phyloP scores from a whole-genome alignment of 2,329 filamentous ascomycete species.

The Colletotrichum orbiculare region DNA sequence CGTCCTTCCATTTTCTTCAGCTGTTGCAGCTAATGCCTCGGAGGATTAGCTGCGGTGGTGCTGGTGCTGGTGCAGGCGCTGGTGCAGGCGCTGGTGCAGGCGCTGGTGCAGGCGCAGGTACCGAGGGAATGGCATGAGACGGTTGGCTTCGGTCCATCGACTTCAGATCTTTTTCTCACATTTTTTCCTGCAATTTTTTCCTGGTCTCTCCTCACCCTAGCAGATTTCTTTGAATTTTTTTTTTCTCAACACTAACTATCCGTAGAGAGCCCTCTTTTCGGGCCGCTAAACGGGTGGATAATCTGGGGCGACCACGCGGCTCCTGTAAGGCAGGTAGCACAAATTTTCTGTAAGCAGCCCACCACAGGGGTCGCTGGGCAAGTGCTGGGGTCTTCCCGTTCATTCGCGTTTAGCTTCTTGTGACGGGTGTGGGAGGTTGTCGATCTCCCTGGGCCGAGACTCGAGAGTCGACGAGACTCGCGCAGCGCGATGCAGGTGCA shows the following conservation, averaged over 20 bases:
- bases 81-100: no score
- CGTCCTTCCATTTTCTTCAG: background rate
- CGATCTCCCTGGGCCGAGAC: conserved; percentile 1
- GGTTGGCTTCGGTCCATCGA: conserved; percentile 28
- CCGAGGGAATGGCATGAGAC: conserved; percentile 21
- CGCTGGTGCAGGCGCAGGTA: background rate
- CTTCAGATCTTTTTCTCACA: background rate
- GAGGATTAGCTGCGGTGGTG: background rate
- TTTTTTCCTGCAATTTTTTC: background rate
- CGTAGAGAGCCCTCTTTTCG: background rate
- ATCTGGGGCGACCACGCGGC: conserved; percentile 32
- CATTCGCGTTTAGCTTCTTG: conserved; percentile 8
- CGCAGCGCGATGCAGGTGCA: no score
- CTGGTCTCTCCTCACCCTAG: background rate
- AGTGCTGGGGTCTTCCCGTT: conserved; percentile 32
- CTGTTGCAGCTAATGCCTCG: background rate
- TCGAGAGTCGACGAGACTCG: no score
- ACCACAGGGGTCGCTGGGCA: no score
- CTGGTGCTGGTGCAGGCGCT: background rate
- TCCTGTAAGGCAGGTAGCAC: background rate
- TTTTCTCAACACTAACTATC: no score
- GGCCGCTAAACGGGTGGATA: conserved; percentile 24
- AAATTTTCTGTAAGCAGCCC: background rate
- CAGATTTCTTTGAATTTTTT: no score
- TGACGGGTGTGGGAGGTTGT: conserved; percentile 6